A percentile compares a stretch with the other conserved stretches of the same genome.
Evolutionary conservation across 352 stramenopile genomes (phyloP).

Genomic region (Pythium aristosporum): DNA sequence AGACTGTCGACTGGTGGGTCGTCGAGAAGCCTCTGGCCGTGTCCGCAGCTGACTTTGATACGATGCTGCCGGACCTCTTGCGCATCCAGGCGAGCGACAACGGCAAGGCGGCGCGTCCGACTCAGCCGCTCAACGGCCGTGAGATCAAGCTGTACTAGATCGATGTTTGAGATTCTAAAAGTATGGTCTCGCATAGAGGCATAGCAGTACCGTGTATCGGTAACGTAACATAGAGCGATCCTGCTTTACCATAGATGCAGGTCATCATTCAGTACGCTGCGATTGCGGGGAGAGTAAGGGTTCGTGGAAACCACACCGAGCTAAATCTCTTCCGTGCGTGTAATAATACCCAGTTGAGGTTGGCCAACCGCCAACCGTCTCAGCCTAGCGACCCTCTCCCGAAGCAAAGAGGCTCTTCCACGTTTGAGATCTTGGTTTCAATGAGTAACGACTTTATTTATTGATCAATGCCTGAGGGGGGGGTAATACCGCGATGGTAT

Average conservation of each 20-base stretch:
- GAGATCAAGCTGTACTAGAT: conserved; percentile 17
- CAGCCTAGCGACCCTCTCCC: too few relatives aligned
- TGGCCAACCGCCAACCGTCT: too few relatives aligned
- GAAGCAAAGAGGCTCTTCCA: too few relatives aligned
- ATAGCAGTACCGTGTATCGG: background rate
- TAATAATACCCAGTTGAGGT: too few relatives aligned
- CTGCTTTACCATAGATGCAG: too few relatives aligned
- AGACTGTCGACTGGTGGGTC: conserved; percentile 38
- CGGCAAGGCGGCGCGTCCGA: conserved; percentile 19
- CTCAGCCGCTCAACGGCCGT: conserved; percentile 29
- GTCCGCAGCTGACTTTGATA: conserved; percentile 18
- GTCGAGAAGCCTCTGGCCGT: conserved; percentile 19
- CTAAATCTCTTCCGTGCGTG: too few relatives aligned
- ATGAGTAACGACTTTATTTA: background rate
- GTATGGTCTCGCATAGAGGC: too few relatives aligned
- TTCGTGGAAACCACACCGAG: too few relatives aligned
- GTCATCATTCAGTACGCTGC: too few relatives aligned
- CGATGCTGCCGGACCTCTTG: conserved; percentile 18
- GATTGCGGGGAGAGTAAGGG: too few relatives aligned
- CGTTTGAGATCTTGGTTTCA: too few relatives aligned
- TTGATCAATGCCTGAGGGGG: background rate
- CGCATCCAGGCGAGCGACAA: conserved; percentile 21
- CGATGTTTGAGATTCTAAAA: too few relatives aligned
- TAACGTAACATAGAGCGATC: background rate
- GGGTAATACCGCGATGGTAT: background rate